These are phyloP conservation scores for Salix koriyanagi DNA, from an alignment of 345 rosid species.

Conservation along the genomic window DNA sequence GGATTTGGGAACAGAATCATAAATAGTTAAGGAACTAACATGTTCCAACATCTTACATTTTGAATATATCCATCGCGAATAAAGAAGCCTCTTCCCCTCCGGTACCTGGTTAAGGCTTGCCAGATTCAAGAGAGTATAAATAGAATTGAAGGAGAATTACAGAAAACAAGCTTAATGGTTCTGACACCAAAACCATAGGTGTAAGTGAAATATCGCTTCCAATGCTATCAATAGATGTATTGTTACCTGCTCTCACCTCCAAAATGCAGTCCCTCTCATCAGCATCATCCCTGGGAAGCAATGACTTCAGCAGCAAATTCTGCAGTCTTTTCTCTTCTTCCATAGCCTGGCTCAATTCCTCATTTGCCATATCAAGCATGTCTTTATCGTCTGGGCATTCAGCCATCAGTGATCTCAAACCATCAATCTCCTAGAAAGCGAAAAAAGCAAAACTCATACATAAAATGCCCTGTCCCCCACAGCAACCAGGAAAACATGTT, in stretches of 20 bases:
- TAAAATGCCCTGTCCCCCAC: background rate
- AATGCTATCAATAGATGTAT: background rate
- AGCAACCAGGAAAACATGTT: background rate
- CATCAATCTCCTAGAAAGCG: conserved; percentile 59
- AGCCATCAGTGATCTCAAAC: conserved; percentile 58
- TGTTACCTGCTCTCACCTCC: conserved; percentile 98
- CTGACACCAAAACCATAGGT: background rate
- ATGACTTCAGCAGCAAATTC: conserved; percentile 61
- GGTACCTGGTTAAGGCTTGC: conserved; percentile 46
- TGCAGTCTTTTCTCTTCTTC: conserved; percentile 73
- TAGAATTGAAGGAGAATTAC: background rate
- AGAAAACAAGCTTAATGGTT: background rate
- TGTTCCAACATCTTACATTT: conserved; percentile 51
- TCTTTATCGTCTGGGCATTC: conserved; percentile 69
- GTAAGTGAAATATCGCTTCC: background rate
- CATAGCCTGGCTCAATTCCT: conserved; percentile 53
- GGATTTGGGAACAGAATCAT: background rate
- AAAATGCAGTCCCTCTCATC: conserved; percentile 88
- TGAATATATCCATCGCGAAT: conserved; percentile 89
- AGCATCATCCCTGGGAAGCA: conserved; percentile 98
- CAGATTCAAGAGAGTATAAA: conserved; percentile 9
- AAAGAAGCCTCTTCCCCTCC: conserved; percentile 99
- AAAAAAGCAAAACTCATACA: conserved; percentile 8
- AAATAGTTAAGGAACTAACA: background rate
- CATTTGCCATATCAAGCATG: conserved; percentile 69